Evolutionary conservation across 352 stramenopile species (phyloP).

Genomic region (Phytopythium montanum): DNA sequence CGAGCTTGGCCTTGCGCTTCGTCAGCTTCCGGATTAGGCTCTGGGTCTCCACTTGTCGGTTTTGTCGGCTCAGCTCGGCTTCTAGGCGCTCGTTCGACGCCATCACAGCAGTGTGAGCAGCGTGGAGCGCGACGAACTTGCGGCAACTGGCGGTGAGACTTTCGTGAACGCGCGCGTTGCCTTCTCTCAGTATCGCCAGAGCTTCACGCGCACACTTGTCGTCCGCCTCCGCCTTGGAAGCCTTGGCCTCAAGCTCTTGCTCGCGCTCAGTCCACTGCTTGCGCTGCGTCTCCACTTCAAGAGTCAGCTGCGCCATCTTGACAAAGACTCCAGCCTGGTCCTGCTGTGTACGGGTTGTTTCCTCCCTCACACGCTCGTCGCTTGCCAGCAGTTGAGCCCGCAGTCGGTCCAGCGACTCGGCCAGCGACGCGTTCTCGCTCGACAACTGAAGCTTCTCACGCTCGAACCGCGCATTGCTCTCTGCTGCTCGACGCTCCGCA

Average conservation of each 20-base stretch:
- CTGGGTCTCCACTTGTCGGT: slow-evolving; percentile 18
- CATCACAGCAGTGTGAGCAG: neutral
- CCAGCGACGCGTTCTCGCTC: slow-evolving; percentile 12
- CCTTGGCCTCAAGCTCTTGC: slow-evolving; percentile 14
- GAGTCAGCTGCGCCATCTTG: slow-evolving; percentile 25
- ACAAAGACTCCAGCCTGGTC: slow-evolving; percentile 27
- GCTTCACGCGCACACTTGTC: neutral
- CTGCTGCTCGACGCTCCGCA: slow-evolving; percentile 17
- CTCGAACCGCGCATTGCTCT: slow-evolving; percentile 16
- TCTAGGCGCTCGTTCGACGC: slow-evolving; percentile 17
- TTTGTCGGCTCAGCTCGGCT: slow-evolving; percentile 11
- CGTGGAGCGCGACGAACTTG: slow-evolving; percentile 5
- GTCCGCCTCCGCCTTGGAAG: neutral
- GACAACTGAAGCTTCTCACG: slow-evolving; percentile 3
- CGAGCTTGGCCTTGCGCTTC: slow-evolving; percentile 52
- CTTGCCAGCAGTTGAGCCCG: slow-evolving; percentile 8
- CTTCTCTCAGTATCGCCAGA: neutral
- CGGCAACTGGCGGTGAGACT: neutral
- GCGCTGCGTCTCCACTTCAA: slow-evolving; percentile 25
- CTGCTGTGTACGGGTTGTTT: slow-evolving; percentile 21
- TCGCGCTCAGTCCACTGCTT: slow-evolving; percentile 19
- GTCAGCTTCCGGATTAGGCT: slow-evolving; percentile 16
- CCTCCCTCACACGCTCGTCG: slow-evolving; percentile 9
- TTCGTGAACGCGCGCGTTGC: neutral
- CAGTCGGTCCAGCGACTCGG: slow-evolving; percentile 17